These are phyloP conservation scores for Coemansia sp. DNA, from an alignment of 192 early-diverging fungal genomes.

Conservation along the genomic window DNA sequence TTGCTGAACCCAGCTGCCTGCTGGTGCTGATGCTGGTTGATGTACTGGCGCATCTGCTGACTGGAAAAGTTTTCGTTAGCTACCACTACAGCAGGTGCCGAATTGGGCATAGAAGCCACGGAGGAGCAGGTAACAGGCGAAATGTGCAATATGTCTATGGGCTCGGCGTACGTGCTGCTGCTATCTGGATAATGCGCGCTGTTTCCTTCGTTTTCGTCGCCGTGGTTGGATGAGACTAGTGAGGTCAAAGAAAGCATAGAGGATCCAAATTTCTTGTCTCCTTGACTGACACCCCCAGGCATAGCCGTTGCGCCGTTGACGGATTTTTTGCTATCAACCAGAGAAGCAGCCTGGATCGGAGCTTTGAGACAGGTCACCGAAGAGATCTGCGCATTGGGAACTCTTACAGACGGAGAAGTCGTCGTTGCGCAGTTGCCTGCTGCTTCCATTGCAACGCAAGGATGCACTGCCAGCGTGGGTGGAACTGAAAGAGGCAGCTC, in stretches of 20 bases:
- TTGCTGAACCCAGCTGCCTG: neutral
- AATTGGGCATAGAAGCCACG: neutral
- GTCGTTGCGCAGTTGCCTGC: neutral
- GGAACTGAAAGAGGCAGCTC: slow-evolving; percentile 54
- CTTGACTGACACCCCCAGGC: neutral
- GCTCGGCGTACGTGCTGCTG: slow-evolving; percentile 14
- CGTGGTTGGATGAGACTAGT: slow-evolving; percentile 22
- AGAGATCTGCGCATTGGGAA: slow-evolving; percentile 23
- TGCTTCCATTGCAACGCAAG: slow-evolving; percentile 2
- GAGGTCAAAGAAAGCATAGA: slow-evolving; percentile 26
- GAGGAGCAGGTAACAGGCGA: neutral
- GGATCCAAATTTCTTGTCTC: slow-evolving; percentile 7
- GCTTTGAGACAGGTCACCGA: neutral
- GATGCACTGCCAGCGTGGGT: slow-evolving; percentile 48
- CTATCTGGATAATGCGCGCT: slow-evolving; percentile 14
- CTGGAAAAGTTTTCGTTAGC: slow-evolving; percentile 3
- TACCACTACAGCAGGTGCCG: neutral
- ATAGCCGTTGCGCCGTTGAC: neutral
- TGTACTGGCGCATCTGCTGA: slow-evolving; percentile 14
- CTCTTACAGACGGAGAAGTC: slow-evolving; percentile 1
- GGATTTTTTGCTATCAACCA: no score
- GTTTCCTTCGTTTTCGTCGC: slow-evolving; percentile 14
- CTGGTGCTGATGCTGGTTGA: slow-evolving; percentile 9
- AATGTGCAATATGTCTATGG: slow-evolving; percentile 17
- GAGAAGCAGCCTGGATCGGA: neutral